A percentile compares a stretch with the other conserved stretches of the same genome.
These are phyloP conservation scores for Lecanoromycetidae sp. DNA, from an alignment of 2,329 filamentous ascomycete genomes.

Conservation along the genomic window DNA sequence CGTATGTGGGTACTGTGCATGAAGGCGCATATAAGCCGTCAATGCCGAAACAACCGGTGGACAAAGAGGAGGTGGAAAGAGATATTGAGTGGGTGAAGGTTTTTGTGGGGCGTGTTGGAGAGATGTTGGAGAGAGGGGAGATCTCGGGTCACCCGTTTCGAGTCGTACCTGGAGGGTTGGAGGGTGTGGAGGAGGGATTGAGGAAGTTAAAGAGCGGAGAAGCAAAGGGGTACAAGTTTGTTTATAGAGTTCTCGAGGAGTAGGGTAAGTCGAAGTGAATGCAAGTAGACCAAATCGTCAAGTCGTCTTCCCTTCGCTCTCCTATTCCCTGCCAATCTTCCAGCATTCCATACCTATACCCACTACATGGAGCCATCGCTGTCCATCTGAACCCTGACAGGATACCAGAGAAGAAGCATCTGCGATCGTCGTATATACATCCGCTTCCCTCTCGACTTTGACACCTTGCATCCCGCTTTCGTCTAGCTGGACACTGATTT, in stretches of 20 bases:
- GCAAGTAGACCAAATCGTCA: too few species aligned
- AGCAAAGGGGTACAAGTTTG: constrained; percentile 52
- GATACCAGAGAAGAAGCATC: constrained; percentile 43
- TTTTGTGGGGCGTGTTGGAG: constrained; percentile 33
- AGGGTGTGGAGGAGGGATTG: constrained; percentile 42
- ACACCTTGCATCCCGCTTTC: constrained; percentile 11
- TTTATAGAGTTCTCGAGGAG: too few species aligned
- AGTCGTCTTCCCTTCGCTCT: neutral
- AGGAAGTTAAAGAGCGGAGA: constrained; percentile 45
- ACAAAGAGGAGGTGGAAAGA: constrained; percentile 19
- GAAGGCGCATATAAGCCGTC: neutral
- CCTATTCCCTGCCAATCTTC: neutral
- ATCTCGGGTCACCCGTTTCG: constrained; percentile 39
- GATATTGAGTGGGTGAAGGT: constrained; percentile 34
- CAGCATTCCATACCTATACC: constrained; percentile 15
- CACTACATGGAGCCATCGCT: constrained; percentile 5
- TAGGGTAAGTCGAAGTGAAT: too few species aligned
- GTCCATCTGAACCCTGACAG: constrained; percentile 16
- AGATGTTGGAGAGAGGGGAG: constrained; percentile 37
- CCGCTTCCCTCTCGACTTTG: neutral
- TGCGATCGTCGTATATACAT: constrained; percentile 37
- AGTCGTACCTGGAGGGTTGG: constrained; percentile 42
- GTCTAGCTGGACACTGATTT: constrained; percentile 23
- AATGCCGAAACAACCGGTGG: constrained; percentile 2
- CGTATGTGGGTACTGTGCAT: neutral